Base-by-base conservation (phyloP, 148 eudicot genomes). In the Silene latifolia region DNA sequence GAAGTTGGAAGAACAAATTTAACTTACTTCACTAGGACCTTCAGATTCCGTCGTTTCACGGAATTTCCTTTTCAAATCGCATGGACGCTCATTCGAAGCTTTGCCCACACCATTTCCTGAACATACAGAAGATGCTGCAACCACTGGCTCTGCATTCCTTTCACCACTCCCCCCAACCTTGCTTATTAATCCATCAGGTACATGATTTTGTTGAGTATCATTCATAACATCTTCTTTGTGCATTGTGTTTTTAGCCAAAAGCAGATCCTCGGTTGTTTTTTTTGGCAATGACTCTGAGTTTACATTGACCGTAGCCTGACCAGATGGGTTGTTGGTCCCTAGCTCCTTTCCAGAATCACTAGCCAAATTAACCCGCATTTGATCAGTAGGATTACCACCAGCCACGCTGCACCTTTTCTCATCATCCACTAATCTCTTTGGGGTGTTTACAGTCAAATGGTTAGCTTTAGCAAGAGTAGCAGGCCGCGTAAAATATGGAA, bases 101-200 rank as follows among this genome's bases (percentile, higher is more conserved):
- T 85, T 84, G 76, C 89, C 99, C 5, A 83, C 87, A 77, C 96
- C 88, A 76, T 86, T 92, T n/a, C 91, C 91, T 15, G 99, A 96
- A 77, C 99, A 89, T 14, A 89, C 89, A 74, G 98, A 91, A 61
- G 97, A 90, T 42, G 89, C 58, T 58, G 89, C 86, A 82, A 87
- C 91, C 59, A 77, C 82, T 4, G 86, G 93, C 79, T 86, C 93
- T 56, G 29, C 65, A 58, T 35, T 77, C 73, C 68, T 83, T 74
- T 89, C 89, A 67, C 81, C 82, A 63, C 32, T 77, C 19, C 54
- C 46, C 44, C 72, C 83, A 56, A 74, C 84, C 76, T 80, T 85
- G 24, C 63, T 62, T 23, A 72, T 57, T 58, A 48, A 69, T 14
- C 66, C 79, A 78, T 76, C 85, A 76, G 24, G 39, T 65, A 63